Evolutionary conservation across 2,329 filamentous ascomycete genomes (phyloP).

Genomic region (Botryotinia globosa): DNA sequence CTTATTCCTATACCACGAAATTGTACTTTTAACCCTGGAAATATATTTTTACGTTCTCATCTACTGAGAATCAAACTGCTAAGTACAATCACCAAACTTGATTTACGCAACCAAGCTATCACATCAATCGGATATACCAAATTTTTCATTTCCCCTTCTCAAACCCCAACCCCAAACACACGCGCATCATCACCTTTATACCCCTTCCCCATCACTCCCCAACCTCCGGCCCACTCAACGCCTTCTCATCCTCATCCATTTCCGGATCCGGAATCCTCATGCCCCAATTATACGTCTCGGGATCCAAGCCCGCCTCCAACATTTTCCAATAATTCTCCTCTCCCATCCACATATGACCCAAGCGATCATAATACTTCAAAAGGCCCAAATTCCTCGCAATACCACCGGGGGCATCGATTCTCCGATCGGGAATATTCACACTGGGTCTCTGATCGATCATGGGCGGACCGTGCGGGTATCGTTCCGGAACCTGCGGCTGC

Average conservation of each 20-base stretch:
- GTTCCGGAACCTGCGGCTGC: background rate
- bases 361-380: slow-evolving; percentile 13
- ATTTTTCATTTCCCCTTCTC: background rate
- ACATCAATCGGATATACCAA: background rate
- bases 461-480: background rate
- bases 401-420: background rate
- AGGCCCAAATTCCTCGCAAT: background rate
- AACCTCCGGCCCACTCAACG: background rate
- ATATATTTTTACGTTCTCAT: background rate
- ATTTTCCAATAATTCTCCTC: slow-evolving; percentile 14
- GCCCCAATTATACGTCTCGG: background rate
- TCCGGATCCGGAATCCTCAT: slow-evolving; percentile 12
- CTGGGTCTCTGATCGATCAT: background rate
- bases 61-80: background rate
- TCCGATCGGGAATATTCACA: background rate
- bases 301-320: slow-evolving; percentile 17
- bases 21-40: background rate
- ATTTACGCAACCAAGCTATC: background rate
- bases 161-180: background rate
- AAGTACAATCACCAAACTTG: background rate
- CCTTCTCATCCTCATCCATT: background rate
- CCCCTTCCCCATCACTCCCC: background rate
- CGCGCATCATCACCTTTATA: no score
- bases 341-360: slow-evolving; percentile 16
- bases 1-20: background rate